Base-by-base conservation (phyloP, 352 stramenopile species). In the Elongisporangium senticosum region DNA sequence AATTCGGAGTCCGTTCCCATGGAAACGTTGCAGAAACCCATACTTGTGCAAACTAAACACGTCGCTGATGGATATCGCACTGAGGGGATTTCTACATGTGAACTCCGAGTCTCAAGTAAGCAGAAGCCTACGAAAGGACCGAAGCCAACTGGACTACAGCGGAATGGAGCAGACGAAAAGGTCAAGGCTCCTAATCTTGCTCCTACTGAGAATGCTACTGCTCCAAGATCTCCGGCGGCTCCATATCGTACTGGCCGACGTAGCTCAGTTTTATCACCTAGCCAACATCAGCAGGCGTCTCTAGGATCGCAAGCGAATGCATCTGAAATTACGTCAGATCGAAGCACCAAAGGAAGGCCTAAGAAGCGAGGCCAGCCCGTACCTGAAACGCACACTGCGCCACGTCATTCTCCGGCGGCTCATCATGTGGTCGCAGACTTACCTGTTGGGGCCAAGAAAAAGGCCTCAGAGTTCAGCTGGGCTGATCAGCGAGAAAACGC, bases 1-100 rank as follows among this genome's bases (percentile, higher is more conserved):
- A 94, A 92, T 47, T 77, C 82, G 11, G 75, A 79, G 26, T 94
- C 82, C 4, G 58, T 87, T 26, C 77, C 68, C 55, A 68, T 92
- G 33, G 60, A 75, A 39, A 69, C 83, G 26, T 58, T 75, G 53
- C 55, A 57, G 10, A 14, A n/a, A 17, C 14, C 22, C 15, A 23
- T 23, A 39, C 13, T 43, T 14, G 11, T 43, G 10, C 33, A 2
- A 43, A 10, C 33, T 43, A 10, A 43, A 17, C 33, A 17, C 33
- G 33, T 4, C 33, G 33, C 11, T 17, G 11, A 17, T 17, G 33
- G 33, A 17, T 43, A 6, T 43, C 33, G 33, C 11, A 17, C 2
- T 2, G 33, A 10, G 10, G 33, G 17, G 33, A 6, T 43, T 17
- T 17, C 33, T 17, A 43, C 33, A 17, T 10, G 33, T 17, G 33